These are phyloP conservation scores for Phytophthora capsici DNA, from an alignment of 352 stramenopile species.

Conservation along the genomic window DNA sequence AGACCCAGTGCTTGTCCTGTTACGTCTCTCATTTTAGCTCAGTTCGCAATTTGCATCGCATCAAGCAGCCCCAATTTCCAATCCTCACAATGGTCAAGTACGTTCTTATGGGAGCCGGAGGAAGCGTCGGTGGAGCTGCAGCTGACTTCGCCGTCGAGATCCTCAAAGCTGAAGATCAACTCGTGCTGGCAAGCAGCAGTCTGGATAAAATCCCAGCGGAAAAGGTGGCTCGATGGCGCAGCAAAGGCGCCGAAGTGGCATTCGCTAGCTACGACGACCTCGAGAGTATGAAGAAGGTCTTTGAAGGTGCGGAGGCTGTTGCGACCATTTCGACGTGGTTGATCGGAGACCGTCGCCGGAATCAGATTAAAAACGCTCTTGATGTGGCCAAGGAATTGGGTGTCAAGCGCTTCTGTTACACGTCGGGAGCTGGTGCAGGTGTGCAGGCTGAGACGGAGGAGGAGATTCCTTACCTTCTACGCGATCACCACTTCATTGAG, in stretches of 20 bases:
- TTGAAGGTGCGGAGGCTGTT: slow-evolving; percentile 25
- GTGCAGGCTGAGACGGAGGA: slow-evolving; percentile 27
- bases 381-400: slow-evolving; percentile 24
- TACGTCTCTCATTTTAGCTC: too few species aligned
- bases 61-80: slow-evolving; percentile 2
- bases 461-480: slow-evolving; percentile 29
- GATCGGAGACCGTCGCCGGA: slow-evolving; percentile 33
- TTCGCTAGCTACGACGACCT: slow-evolving; percentile 30
- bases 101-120: slow-evolving; percentile 33
- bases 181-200: slow-evolving; percentile 35
- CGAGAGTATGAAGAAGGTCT: slow-evolving; percentile 34
- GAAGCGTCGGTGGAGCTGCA: slow-evolving; percentile 27
- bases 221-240: slow-evolving; percentile 18
- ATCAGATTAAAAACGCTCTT: slow-evolving; percentile 31
- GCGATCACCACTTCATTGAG: slow-evolving; percentile 38
- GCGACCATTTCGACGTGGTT: slow-evolving; percentile 37
- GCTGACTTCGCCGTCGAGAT: slow-evolving; percentile 36
- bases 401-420: slow-evolving; percentile 36
- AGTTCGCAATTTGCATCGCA: slow-evolving; percentile 7
- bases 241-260: slow-evolving; percentile 31
- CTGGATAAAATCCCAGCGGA: slow-evolving; percentile 30
- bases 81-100: slow-evolving; percentile 26
- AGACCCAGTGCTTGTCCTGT: too few species aligned
- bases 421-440: slow-evolving; percentile 22
- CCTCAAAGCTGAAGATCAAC: slow-evolving; percentile 32